These are phyloP conservation scores for Monilinia fructigena DNA, from an alignment of 2,329 filamentous ascomycete genomes.

Conservation along the genomic window DNA sequence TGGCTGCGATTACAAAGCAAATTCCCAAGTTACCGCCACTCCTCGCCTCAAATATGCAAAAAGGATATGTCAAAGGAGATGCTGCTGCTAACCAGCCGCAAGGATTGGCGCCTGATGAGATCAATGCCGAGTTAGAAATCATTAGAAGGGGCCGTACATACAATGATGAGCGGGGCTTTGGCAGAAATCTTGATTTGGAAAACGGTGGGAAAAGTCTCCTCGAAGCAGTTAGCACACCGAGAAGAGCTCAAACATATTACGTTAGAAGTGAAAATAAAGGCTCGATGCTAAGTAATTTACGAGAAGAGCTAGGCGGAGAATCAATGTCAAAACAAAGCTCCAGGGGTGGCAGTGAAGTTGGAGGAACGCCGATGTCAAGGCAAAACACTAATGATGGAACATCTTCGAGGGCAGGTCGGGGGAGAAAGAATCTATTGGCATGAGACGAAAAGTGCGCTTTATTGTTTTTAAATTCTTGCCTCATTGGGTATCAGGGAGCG, in stretches of 20 bases:
- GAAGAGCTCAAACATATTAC: constrained; percentile 19
- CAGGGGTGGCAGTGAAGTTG: constrained; percentile 18
- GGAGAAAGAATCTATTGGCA: constrained; percentile 11
- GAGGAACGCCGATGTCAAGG: constrained; percentile 22
- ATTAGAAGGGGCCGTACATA: constrained; percentile 35
- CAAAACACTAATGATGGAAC: constrained; percentile 23
- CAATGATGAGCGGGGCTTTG: constrained; percentile 37
- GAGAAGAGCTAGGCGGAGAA: constrained; percentile 27
- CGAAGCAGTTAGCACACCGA: constrained; percentile 28
- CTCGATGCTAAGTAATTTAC: constrained; percentile 21
- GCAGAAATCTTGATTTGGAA: constrained; percentile 39
- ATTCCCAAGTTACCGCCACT: constrained; percentile 39
- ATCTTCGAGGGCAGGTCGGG: constrained; percentile 10
- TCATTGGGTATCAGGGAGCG: constrained; percentile 8
- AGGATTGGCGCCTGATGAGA: constrained; percentile 26
- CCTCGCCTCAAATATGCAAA: constrained; percentile 32
- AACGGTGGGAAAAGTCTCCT: constrained; percentile 33
- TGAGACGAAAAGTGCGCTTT: neutral
- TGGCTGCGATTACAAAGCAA: constrained; percentile 41
- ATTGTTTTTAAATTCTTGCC: constrained; percentile 1
- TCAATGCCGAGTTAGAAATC: constrained; percentile 36
- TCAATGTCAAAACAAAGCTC: constrained; percentile 28
- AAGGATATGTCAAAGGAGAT: constrained; percentile 33
- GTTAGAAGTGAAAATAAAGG: constrained; percentile 26
- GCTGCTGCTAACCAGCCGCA: constrained; percentile 26